These are phyloP conservation scores for Fusarium phyllophilum DNA, from an alignment of 2,329 filamentous ascomycete genomes.

Conservation along the genomic window DNA sequence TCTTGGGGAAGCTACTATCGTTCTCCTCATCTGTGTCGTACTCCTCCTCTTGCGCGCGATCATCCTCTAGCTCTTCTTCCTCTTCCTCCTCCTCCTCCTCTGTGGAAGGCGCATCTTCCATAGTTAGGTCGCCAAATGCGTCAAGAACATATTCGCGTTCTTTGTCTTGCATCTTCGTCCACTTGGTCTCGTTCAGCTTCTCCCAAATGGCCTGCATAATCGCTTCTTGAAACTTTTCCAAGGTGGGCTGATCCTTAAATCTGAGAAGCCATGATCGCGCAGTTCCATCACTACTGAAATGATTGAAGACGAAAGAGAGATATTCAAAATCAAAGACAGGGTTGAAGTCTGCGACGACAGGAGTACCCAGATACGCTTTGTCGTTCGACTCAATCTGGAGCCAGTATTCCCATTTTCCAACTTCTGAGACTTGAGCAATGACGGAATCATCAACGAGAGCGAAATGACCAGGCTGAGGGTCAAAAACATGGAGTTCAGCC, in stretches of 20 bases:
- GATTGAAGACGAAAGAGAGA: conserved; percentile 99
- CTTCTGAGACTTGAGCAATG: conserved; percentile 82
- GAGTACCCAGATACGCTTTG: conserved; percentile 86
- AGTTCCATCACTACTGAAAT: conserved; percentile 87
- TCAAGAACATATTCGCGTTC: conserved; percentile 95
- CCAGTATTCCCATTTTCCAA: conserved; percentile 96
- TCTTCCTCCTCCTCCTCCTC: conserved; percentile 63
- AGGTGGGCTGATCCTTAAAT: conserved; percentile 83
- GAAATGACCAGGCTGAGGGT: conserved; percentile 88
- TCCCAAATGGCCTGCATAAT: conserved; percentile 98
- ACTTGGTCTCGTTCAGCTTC: conserved; percentile 92
- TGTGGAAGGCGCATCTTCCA: conserved; percentile 76
- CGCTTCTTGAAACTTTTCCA: conserved; percentile 91
- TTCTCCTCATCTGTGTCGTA: conserved; percentile 80
- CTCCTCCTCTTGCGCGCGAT: conserved; percentile 75
- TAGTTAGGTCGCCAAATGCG: conserved; percentile 91
- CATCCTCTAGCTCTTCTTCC: conserved; percentile 68
- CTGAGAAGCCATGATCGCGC: conserved; percentile 96
- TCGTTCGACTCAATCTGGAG: conserved; percentile 82
- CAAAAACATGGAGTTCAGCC: conserved; percentile 92
- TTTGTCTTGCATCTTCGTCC: conserved; percentile 90
- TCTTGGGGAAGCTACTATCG: conserved; percentile 75
- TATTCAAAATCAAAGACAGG: conserved; percentile 99
- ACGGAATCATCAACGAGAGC: conserved; percentile 80
- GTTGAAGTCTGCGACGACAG: conserved; percentile 90